Base-by-base conservation (phyloP, 2,329 filamentous ascomycete genomes). In the Fusarium sp. region DNA sequence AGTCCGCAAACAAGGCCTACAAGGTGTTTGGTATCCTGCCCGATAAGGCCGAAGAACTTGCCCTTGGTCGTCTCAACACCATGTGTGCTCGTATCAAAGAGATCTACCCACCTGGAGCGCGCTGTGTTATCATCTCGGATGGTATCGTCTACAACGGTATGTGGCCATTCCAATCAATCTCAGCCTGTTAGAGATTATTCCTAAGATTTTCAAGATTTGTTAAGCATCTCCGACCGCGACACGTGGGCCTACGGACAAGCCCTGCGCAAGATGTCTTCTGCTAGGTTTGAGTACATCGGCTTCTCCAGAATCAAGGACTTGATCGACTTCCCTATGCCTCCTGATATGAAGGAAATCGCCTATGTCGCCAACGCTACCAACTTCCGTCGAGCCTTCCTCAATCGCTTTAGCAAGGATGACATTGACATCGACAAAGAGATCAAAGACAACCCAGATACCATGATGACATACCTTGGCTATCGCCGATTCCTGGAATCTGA, bases 131-230 rank as follows among this genome's bases (percentile, higher is more conserved):
- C 40, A 80, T 85, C 12, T 87, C 85, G 0, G 85, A 87, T 69
- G 86, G 86, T 0, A 78, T 87, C 18, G 82, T 84, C 2, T 88
- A 87, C 46, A 87, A 86, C 61, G 85, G 84, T 85, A 70, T 27
- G 77, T n/a, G n/a, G n/a, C n/a, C n/a, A n/a, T n/a, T n/a, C n/a
- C n/a, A n/a, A n/a, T n/a, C n/a, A n/a, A n/a, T n/a, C n/a, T n/a
- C n/a, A n/a, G n/a, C n/a, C n/a, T n/a, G n/a, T n/a, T n/a, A n/a
- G n/a, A n/a, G n/a, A n/a, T n/a, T n/a, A n/a, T n/a, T n/a, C 25
- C 25, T 25, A 25, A 25, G 8, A 25, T 25, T 25, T 8, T 40
- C 2, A 27, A 86, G 84, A 87, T 46, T 74, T 87, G 1, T 72
- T 87, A 16, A 79, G 82, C 10, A 83, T 87, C 3, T 78, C 84